phyloP scores from a whole-genome alignment of 2,329 filamentous ascomycete species.

The Aureobasidium namibiae region DNA sequence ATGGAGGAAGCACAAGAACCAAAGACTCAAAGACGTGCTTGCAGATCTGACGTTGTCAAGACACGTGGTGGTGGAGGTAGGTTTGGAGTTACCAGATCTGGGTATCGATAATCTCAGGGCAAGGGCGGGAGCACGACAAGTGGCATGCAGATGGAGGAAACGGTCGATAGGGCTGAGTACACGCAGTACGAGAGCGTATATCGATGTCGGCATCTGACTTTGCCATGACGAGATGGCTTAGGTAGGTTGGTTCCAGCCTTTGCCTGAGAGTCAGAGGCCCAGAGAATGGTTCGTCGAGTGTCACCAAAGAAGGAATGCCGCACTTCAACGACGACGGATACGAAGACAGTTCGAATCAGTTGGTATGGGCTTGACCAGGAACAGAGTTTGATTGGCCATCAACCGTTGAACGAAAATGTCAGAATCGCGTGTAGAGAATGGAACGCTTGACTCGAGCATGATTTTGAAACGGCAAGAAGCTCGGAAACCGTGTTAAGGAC shows the following conservation, averaged over 20 bases:
- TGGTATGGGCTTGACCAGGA: not conserved
- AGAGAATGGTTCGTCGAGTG: not conserved
- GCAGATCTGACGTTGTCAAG: not conserved
- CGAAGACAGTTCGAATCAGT: not conserved
- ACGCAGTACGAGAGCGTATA: too few relatives aligned
- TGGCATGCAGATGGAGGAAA: not conserved
- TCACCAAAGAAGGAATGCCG: not conserved
- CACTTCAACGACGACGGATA: not conserved
- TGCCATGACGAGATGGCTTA: not conserved
- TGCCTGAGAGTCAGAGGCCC: too few relatives aligned
- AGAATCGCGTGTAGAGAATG: not conserved
- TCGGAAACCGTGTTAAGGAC: not conserved
- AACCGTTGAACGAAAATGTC: not conserved
- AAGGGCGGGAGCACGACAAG: conserved; percentile 3
- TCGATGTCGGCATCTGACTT: not conserved
- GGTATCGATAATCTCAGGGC: not conserved
- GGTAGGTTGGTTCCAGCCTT: too few relatives aligned
- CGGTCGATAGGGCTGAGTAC: conserved; percentile 3
- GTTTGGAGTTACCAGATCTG: not conserved
- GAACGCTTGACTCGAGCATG: not conserved
- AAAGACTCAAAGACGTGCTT: not conserved
- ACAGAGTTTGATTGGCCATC: conserved; percentile 10
- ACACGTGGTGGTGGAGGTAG: not conserved
- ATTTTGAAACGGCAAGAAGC: not conserved
- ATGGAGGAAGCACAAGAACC: not conserved